Evolutionary conservation across 306 rosid genomes (phyloP).

Genomic region (Castanospermum australe): DNA sequence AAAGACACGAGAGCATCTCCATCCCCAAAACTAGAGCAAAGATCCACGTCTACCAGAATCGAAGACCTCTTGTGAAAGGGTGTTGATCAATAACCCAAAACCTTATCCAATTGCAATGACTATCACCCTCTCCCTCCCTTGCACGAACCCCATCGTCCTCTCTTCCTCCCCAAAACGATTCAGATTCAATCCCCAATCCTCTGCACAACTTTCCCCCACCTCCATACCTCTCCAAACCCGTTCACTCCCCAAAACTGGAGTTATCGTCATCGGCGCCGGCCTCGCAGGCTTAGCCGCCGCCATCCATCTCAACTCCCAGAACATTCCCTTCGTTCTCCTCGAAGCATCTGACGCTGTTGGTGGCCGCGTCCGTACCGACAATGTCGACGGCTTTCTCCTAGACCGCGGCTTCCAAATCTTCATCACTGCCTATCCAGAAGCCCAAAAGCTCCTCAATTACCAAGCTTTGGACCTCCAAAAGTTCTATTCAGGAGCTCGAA

Average conservation of each 20-base stretch:
- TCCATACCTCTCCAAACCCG: constrained; percentile 29
- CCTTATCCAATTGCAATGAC: constrained; percentile 62
- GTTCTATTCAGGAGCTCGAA: constrained; percentile 75
- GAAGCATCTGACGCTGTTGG: constrained; percentile 78
- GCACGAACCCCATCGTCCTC: constrained; percentile 25
- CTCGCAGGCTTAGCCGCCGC: constrained; percentile 89
- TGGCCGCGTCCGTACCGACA: constrained; percentile 80
- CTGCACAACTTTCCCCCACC: constrained; percentile 28
- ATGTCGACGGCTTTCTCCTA: constrained; percentile 71
- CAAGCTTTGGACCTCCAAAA: constrained; percentile 52
- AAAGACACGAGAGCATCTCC: background rate
- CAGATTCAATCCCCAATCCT: constrained; percentile 45
- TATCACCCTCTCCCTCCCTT: constrained; percentile 30
- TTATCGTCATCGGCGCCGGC: constrained; percentile 74
- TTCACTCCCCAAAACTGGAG: constrained; percentile 37
- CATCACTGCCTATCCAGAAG: constrained; percentile 91
- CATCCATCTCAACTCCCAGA: constrained; percentile 60
- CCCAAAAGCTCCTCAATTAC: constrained; percentile 69
- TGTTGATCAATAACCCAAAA: background rate
- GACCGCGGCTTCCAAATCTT: constrained; percentile 95
- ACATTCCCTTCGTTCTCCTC: constrained; percentile 71
- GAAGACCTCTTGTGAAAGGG: background rate
- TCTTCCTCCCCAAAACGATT: constrained; percentile 30
- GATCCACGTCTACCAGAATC: constrained; percentile 12
- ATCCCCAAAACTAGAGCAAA: background rate